These are phyloP conservation scores for Carex littledalei DNA, from an alignment of 176 grass and related monocot species.

Conservation along the genomic window DNA sequence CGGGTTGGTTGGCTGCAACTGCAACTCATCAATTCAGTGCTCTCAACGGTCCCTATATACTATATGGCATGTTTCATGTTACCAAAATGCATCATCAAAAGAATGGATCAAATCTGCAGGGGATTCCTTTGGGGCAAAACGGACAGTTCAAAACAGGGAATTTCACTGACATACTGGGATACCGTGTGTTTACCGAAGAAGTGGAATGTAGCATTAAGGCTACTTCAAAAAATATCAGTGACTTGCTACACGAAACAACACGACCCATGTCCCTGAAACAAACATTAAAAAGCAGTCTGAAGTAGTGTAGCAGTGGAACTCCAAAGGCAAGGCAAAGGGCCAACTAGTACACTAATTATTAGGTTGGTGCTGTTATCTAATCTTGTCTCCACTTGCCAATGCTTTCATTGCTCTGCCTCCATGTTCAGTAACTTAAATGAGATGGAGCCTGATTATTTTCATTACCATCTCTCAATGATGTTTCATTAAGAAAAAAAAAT, in stretches of 20 bases:
- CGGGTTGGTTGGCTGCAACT: too few species aligned
- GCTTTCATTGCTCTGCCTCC: slow-evolving; percentile 1
- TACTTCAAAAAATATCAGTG: not conserved
- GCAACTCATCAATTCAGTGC: too few species aligned
- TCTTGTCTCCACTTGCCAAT: slow-evolving; percentile 8
- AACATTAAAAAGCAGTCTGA: not conserved
- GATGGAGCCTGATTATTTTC: not conserved
- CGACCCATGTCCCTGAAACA: not conserved
- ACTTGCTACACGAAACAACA: not conserved
- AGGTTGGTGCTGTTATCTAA: slow-evolving; percentile 1
- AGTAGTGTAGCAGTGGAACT: not conserved
- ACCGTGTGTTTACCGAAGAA: too few species aligned
- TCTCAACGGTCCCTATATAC: too few species aligned
- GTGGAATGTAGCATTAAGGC: too few species aligned
- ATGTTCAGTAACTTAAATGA: not conserved
- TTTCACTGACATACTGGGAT: too few species aligned
- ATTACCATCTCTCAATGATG: not conserved
- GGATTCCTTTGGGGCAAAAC: too few species aligned
- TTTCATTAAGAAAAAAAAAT: not conserved
- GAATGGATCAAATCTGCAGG: too few species aligned
- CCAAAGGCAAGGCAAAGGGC: not conserved
- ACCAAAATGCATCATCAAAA: too few species aligned
- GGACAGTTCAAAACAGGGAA: too few species aligned
- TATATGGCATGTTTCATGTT: too few species aligned
- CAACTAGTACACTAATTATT: not conserved